Base-by-base conservation (phyloP, 768 basidiomycete genomes). In the Panellus pusillus region DNA sequence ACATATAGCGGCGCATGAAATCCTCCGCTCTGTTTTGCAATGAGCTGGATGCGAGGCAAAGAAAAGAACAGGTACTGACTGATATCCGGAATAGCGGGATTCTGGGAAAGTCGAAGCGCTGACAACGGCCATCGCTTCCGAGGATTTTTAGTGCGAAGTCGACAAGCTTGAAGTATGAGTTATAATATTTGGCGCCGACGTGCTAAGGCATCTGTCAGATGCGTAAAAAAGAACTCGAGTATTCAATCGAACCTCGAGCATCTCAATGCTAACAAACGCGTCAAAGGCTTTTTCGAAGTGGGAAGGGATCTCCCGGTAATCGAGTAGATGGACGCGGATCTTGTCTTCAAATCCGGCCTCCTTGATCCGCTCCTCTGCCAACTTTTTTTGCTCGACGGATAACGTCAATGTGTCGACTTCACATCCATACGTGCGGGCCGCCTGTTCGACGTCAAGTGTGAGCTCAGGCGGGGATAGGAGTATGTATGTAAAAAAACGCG, bases 381-480 rank as follows among this genome's bases (percentile, higher is more conserved):
- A 81, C 18, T 73, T 75, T 67, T 94, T 93, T 69, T 96, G 93
- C 70, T 94, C 90, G 41, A 86, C 70, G 6, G 92, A 94, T 44
- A 96, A 76, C 12, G 93, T 96, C 62, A 96, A 75, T 8, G 91
- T 93, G 66, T 96, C 92, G 41, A 96, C 91, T 62, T 89, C 87
- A 67, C 91, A 93, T 11, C 87, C 89, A 65, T 78, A 83, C 66
- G 81, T 64, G 15, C 76, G 78, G 14, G 86, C 87, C 48, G 89
- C 89, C 84, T 88, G 18, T 56, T 28, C 38, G 27, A 47, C 12
- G 13, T 19, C n/a, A 50, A 29, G 27, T n/a, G 56, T 37, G 20
- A 42, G 28, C 31, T 46, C 41, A 27, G 43, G 39, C 11, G 45
- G 35, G 44, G 27, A 29, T 15, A 35, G 17, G 32, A 49, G 32